phyloP scores from a whole-genome alignment of 2,329 filamentous ascomycete species.

The Neofusicoccum laricinum region DNA sequence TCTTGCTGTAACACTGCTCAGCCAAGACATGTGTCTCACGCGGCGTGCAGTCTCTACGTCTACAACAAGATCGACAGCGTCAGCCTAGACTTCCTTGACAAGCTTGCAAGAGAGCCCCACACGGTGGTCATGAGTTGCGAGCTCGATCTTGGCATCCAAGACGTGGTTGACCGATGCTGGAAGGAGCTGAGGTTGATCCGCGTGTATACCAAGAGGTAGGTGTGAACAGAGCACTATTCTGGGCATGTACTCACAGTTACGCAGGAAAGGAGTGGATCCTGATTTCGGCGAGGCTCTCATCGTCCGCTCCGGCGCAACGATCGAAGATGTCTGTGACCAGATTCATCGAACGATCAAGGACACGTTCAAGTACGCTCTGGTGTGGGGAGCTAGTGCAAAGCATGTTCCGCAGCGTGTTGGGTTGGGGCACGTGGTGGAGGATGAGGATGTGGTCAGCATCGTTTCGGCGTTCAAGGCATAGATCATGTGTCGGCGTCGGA shows the following conservation, averaged over 20 bases:
- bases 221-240: slow-evolving; percentile 17
- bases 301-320: slow-evolving; percentile 79
- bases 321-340: slow-evolving; percentile 96
- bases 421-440: slow-evolving; percentile 71
- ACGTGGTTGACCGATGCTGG: slow-evolving; percentile 95
- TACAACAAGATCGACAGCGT: slow-evolving; percentile 99
- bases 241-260: slow-evolving; percentile 17
- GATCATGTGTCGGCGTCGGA: slow-evolving; percentile 21
- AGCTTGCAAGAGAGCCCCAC: slow-evolving; percentile 85
- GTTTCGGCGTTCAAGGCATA: slow-evolving; percentile 38
- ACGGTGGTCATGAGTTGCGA: slow-evolving; percentile 98
- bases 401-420: slow-evolving; percentile 94
- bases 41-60: slow-evolving; percentile 70
- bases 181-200: slow-evolving; percentile 85
- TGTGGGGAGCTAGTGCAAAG: slow-evolving; percentile 94
- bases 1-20: neutral
- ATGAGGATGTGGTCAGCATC: slow-evolving; percentile 68
- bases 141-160: slow-evolving; percentile 85
- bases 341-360: slow-evolving; percentile 95
- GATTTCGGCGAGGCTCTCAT: slow-evolving; percentile 91
- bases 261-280: slow-evolving; percentile 81
- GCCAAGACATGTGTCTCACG: neutral
- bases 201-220: slow-evolving; percentile 82
- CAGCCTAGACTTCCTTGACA: slow-evolving; percentile 88
- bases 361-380: slow-evolving; percentile 96